phyloP scores from a whole-genome alignment of 2,329 filamentous ascomycete genomes.

The Pyrenophora graminea region DNA sequence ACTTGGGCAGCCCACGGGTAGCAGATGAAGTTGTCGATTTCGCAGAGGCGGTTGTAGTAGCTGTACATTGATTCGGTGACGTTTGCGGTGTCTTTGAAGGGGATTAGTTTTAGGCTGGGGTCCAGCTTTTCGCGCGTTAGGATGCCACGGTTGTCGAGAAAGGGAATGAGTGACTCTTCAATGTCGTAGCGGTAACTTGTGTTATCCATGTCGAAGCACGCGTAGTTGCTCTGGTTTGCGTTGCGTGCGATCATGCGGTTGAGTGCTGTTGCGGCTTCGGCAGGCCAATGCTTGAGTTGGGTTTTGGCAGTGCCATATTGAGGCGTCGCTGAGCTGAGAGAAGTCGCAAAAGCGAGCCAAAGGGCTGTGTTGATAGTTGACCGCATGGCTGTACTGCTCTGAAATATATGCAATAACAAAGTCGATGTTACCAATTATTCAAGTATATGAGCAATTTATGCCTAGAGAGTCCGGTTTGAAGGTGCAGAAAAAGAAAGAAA shows the following conservation, averaged over 20 bases:
- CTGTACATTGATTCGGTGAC: conserved; percentile 38
- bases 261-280: conserved; percentile 31
- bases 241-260: conserved; percentile 35
- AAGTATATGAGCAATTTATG: too few relatives aligned
- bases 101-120: conserved; percentile 34
- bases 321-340: conserved; percentile 14
- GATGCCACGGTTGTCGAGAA: conserved; percentile 39
- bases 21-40: conserved; percentile 36
- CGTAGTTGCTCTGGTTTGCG: conserved; percentile 39
- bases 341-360: conserved; percentile 22
- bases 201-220: conserved; percentile 42
- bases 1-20: conserved; percentile 39
- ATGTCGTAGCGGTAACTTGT: conserved; percentile 38
- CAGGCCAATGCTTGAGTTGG: conserved; percentile 33
- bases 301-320: conserved; percentile 23
- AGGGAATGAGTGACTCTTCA: conserved; percentile 36
- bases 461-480: too few relatives aligned
- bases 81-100: conserved; percentile 40
- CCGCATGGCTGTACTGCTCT: conserved; percentile 1
- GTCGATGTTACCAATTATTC: too few relatives aligned
- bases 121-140: conserved; percentile 36
- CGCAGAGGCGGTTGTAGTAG: conserved; percentile 38
- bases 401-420: too few relatives aligned
- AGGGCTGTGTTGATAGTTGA: conserved; percentile 23
- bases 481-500: too few relatives aligned